phyloP scores from a whole-genome alignment of 176 grass and related monocot species.

The Triticum timopheevii region DNA sequence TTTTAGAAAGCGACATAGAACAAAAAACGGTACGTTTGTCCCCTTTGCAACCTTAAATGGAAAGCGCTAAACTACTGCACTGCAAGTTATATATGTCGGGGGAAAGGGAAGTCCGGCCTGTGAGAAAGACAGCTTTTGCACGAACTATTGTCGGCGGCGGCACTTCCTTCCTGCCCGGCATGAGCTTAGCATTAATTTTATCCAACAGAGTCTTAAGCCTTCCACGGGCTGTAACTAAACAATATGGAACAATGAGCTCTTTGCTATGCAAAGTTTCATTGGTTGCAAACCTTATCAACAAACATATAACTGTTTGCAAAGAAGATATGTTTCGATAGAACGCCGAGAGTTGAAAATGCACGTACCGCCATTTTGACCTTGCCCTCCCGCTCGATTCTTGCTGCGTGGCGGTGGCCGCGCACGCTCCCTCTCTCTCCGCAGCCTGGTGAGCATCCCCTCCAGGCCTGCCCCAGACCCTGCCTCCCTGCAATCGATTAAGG shows the following conservation, averaged over 20 bases:
- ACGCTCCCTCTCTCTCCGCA: slow-evolving; percentile 49
- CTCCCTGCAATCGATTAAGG: slow-evolving; percentile 22
- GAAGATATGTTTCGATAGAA: background rate
- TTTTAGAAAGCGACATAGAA: background rate
- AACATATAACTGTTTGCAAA: background rate
- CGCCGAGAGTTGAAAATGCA: background rate
- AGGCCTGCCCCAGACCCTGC: slow-evolving; percentile 7
- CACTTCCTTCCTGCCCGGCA: background rate
- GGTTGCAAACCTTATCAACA: background rate
- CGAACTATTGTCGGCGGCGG: too few species aligned
- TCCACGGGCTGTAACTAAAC: background rate
- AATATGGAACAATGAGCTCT: background rate
- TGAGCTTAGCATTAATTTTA: background rate
- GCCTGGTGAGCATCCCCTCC: slow-evolving; percentile 50
- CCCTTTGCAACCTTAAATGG: background rate
- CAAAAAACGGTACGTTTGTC: slow-evolving; percentile 3
- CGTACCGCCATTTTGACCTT: slow-evolving; percentile 29
- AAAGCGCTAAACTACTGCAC: background rate
- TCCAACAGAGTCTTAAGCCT: background rate
- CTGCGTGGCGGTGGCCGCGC: background rate
- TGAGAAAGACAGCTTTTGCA: too few species aligned
- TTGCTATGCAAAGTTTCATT: background rate
- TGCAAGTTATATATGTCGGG: too few species aligned
- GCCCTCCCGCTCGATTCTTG: background rate
- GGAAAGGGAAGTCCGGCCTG: too few species aligned